phyloP scores from a whole-genome alignment of 108 stramenopile species.

The Pseudonitzschia multistriata region DNA sequence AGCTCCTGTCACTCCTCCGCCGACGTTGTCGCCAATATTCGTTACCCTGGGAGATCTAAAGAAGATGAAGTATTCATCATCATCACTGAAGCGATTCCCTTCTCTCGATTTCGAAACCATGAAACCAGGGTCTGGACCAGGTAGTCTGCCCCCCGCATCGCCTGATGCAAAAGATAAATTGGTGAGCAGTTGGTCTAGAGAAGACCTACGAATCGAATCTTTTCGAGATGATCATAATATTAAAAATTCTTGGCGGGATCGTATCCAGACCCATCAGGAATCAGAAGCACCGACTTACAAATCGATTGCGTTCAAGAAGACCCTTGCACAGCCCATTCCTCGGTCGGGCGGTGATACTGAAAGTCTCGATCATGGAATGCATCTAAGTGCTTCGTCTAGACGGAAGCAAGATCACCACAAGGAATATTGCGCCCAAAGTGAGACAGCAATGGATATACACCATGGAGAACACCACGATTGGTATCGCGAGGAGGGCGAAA shows the following conservation, averaged over 20 bases:
- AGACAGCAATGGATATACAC: constrained; percentile 53
- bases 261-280: background rate
- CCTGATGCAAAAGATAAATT: constrained; percentile 14
- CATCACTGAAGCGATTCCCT: background rate
- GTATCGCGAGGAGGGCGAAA: constrained; percentile 37
- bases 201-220: constrained; percentile 44
- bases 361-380: constrained; percentile 22
- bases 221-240: constrained; percentile 45
- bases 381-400: constrained; percentile 26
- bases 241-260: constrained; percentile 6
- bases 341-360: constrained; percentile 10
- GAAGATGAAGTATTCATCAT: constrained; percentile 26
- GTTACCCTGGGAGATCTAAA: constrained; percentile 71
- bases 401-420: constrained; percentile 31
- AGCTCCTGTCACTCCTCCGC: constrained; percentile 66
- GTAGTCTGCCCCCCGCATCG: constrained; percentile 42
- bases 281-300: constrained; percentile 19
- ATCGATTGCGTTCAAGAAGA: constrained; percentile 20
- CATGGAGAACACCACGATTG: constrained; percentile 34
- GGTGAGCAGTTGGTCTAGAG: constrained; percentile 49
- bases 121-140: constrained; percentile 3
- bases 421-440: constrained; percentile 63
- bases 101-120: constrained; percentile 3
- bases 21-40: constrained; percentile 67
- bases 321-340: constrained; percentile 23